phyloP scores from a whole-genome alignment of 2,329 filamentous ascomycete genomes.

The Colletotrichum orbiculare region DNA sequence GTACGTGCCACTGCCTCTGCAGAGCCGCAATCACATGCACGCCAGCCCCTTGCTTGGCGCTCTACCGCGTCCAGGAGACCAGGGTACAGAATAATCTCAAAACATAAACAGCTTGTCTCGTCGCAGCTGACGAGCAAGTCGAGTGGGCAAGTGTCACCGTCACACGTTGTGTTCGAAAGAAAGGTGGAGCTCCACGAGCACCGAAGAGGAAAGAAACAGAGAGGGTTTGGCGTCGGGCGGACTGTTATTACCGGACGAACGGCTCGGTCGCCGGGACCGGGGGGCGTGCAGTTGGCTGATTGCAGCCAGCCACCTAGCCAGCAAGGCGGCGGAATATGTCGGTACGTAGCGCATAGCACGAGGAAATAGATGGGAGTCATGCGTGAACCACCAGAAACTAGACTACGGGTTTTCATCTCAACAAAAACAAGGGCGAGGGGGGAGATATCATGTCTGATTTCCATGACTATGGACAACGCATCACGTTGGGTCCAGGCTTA shows the following conservation, averaged over 20 bases:
- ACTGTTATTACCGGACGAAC: constrained; percentile 24
- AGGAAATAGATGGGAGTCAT: background rate
- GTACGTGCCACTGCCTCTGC: too few species aligned
- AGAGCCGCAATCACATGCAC: constrained; percentile 26
- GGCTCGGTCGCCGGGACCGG: constrained; percentile 26
- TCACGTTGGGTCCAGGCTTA: background rate
- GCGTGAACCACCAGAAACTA: too few species aligned
- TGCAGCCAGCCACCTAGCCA: background rate
- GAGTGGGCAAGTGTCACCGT: too few species aligned
- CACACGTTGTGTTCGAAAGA: too few species aligned
- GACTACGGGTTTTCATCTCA: too few species aligned
- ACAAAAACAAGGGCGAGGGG: background rate
- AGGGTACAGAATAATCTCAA: background rate
- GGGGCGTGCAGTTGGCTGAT: background rate
- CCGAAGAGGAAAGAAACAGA: too few species aligned
- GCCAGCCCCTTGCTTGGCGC: background rate
- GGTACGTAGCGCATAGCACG: background rate
- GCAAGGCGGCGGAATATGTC: too few species aligned
- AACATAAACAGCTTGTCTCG: too few species aligned
- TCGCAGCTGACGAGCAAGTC: too few species aligned
- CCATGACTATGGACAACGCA: background rate
- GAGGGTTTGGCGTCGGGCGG: constrained; percentile 11
- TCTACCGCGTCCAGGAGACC: constrained; percentile 15
- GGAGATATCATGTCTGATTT: background rate
- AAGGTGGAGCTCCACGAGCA: too few species aligned